Percentiles rank a stretch among this genome's conserved stretches.
phyloP scores from a whole-genome alignment of 352 stramenopile genomes.

The Globisporangium echinulatum region DNA sequence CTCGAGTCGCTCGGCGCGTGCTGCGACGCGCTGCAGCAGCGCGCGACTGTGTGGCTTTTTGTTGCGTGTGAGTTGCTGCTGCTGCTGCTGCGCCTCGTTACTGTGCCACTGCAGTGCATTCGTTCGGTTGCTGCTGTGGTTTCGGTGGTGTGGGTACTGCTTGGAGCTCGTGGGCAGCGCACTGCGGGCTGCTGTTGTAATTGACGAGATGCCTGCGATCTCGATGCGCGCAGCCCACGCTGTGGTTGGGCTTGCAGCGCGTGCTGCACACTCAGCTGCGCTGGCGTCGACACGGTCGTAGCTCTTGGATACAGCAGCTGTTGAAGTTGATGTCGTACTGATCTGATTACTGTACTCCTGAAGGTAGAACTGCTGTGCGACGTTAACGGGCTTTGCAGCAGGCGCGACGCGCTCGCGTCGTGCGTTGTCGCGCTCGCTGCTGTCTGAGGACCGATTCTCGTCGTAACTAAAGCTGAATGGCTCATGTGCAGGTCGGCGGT shows the following conservation, averaged over 20 bases:
- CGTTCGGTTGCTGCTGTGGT: conserved; percentile 11
- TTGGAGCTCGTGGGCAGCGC: not conserved
- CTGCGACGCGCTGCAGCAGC: not conserved
- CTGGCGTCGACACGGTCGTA: conserved; percentile 6
- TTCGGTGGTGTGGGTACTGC: conserved; percentile 3
- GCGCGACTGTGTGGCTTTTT: not conserved
- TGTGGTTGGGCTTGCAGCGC: conserved; percentile 7
- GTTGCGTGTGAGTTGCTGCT: not conserved
- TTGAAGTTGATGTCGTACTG: conserved; percentile 9
- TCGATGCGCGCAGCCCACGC: conserved; percentile 49
- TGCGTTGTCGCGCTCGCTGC: conserved; percentile 3
- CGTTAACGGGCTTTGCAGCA: conserved; percentile 25
- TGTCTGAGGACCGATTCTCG: not conserved
- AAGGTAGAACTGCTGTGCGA: conserved; percentile 27
- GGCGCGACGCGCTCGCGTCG: too few relatives aligned
- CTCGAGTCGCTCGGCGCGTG: conserved; percentile 5
- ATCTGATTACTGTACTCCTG: conserved; percentile 15
- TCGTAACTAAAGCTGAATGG: conserved; percentile 1
- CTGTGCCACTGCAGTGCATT: not conserved
- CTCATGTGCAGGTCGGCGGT: not conserved
- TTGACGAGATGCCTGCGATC: conserved; percentile 41
- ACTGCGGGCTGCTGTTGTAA: conserved; percentile 3
- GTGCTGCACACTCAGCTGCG: not conserved
- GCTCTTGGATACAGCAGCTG: conserved; percentile 12
- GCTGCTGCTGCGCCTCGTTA: not conserved